These are phyloP conservation scores for Ophiostoma angusticollis DNA, from an alignment of 2,329 filamentous ascomycete genomes.

Conservation along the genomic window DNA sequence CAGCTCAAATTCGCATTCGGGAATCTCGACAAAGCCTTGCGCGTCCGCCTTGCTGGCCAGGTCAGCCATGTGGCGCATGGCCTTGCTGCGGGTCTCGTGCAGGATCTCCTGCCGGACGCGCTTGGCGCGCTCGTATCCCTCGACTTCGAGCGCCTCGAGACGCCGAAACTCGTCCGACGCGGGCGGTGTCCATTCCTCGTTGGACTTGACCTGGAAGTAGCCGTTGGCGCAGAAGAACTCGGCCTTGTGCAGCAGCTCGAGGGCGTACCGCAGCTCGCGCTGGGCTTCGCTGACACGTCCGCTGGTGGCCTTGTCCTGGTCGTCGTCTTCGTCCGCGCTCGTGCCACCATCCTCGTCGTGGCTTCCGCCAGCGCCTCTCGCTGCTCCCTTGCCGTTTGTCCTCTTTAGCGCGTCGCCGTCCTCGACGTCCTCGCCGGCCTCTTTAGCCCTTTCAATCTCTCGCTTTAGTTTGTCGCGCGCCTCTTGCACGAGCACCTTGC, in stretches of 20 bases:
- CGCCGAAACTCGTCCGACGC: slow-evolving; percentile 53
- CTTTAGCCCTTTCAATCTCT: slow-evolving; percentile 31
- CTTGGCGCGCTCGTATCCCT: slow-evolving; percentile 69
- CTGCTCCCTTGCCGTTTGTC: slow-evolving; percentile 16
- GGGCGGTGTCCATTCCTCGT: slow-evolving; percentile 48
- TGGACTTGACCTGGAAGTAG: slow-evolving; percentile 69
- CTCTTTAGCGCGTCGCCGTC: slow-evolving; percentile 18
- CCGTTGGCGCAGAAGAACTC: slow-evolving; percentile 77
- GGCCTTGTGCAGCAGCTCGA: slow-evolving; percentile 72
- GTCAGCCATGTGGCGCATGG: slow-evolving; percentile 48
- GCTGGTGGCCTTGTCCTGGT: slow-evolving; percentile 16
- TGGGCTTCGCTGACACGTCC: slow-evolving; percentile 43
- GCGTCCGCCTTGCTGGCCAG: slow-evolving; percentile 40
- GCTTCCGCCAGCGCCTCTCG: too few relatives aligned
- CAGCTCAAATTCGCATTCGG: slow-evolving; percentile 40
- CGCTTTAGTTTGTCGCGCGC: slow-evolving; percentile 47
- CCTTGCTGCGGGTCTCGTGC: slow-evolving; percentile 42
- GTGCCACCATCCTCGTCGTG: slow-evolving; percentile 21
- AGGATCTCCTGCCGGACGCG: slow-evolving; percentile 65
- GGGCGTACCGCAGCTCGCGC: slow-evolving; percentile 54
- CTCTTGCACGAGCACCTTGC: slow-evolving; percentile 42
- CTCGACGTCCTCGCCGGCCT: slow-evolving; percentile 15
- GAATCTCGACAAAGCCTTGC: slow-evolving; percentile 49
- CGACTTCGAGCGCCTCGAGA: slow-evolving; percentile 57
- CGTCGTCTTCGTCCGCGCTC: slow-evolving; percentile 24